Base-by-base conservation (phyloP, 2,329 filamentous ascomycete genomes). In the Cladophialophora immunda region DNA sequence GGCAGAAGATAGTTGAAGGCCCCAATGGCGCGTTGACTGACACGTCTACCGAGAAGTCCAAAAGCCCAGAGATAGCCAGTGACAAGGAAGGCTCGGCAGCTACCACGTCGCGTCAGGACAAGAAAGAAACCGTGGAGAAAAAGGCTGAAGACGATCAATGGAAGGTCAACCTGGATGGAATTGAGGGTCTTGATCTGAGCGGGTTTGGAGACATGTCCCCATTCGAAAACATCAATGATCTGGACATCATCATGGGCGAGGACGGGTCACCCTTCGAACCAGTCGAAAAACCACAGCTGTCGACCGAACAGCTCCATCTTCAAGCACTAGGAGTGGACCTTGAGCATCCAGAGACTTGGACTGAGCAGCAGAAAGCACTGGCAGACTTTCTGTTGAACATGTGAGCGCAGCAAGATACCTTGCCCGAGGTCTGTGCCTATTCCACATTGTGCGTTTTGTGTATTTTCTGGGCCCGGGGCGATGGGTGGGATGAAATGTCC, bases 151-250 rank as follows among this genome's bases (percentile, higher is more conserved):
- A 70, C 32, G 68, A 70, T 38, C 53, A 58, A 4, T 68, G 68
- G 68, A 55, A 67, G 19, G 66, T 71, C 64, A 68, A 68, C 50
- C 64, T 71, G 7, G 54, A 64, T 22, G 66, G 63, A 27, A 70
- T 71, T 34, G 64, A 67, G 41, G 68, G 68, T 19, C 67, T 71
- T 32, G 68, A 71, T 57, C 69, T 71, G n/a, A 65, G 66, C 34
- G 64, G 65, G n/a, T 47, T 64, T 27, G 62, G 65, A 5, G 56
- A 68, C 6, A 50, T 68, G 41, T 71, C 67, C 62, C 67, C 67
- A 6, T 70, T 66, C 36, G 67, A 70, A 25, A 61, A 62, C 22
- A 52, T 71, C 17, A 62, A 45, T 41, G 68, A 70, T 34, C 25
- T 47, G 17, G 69, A 71, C 50, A 29, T 65, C 19, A 32, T 58